These are phyloP conservation scores for Lactarius trivialis DNA, from an alignment of 768 basidiomycete species.

Conservation along the genomic window DNA sequence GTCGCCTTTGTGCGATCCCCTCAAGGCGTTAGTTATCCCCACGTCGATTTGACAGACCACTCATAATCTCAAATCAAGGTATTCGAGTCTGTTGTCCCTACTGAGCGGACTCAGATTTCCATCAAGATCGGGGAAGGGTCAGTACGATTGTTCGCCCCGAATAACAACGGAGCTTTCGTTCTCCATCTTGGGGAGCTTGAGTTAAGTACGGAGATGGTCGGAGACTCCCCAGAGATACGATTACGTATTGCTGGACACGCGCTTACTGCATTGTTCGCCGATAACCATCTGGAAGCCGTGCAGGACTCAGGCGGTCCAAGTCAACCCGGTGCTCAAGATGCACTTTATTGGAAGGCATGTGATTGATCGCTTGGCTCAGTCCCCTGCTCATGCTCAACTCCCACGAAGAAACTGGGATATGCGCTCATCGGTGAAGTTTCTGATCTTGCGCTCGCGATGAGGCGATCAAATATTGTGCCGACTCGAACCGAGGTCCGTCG, in stretches of 20 bases:
- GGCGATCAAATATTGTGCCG: constrained; percentile 3
- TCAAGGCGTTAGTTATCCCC: constrained; percentile 61
- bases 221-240: constrained; percentile 50
- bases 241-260: constrained; percentile 45
- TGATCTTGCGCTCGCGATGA: constrained; percentile 32
- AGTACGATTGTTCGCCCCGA: constrained; percentile 50
- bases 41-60: not conserved
- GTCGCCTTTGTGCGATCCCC: constrained; percentile 69
- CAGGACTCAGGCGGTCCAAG: constrained; percentile 25
- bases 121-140: constrained; percentile 63
- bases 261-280: constrained; percentile 47
- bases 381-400: not conserved
- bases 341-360: constrained; percentile 59
- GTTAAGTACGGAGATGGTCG: constrained; percentile 68
- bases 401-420: constrained; percentile 52
- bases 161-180: constrained; percentile 58
- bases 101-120: constrained; percentile 70
- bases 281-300: constrained; percentile 37
- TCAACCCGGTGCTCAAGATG: not conserved
- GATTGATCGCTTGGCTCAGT: not conserved
- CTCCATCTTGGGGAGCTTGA: constrained; percentile 57
- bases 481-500: constrained; percentile 8
- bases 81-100: constrained; percentile 90
- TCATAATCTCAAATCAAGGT: constrained; percentile 41
- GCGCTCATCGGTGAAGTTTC: constrained; percentile 57